Evolutionary conservation across 176 grass and related monocot genomes (phyloP).

Genomic region (Lolium perenne): DNA sequence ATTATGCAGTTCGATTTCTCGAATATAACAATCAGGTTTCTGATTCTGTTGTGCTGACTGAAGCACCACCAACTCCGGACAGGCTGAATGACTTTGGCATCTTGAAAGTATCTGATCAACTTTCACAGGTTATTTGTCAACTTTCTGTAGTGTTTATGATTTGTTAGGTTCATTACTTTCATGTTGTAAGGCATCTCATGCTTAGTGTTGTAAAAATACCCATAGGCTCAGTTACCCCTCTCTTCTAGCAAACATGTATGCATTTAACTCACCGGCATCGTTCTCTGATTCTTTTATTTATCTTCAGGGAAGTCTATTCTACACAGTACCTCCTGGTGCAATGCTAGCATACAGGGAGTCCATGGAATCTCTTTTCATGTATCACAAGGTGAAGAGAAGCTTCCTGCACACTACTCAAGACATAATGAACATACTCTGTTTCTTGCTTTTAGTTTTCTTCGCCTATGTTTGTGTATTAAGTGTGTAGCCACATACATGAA

Average conservation of each 20-base stretch:
- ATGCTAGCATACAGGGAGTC: conserved; percentile 91
- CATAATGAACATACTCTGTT: conserved; percentile 30
- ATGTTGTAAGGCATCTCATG: conserved; percentile 21
- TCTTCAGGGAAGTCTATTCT: conserved; percentile 86
- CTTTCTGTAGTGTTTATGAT: conserved; percentile 28
- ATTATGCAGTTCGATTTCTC: conserved; percentile 87
- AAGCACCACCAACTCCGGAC: conserved; percentile 84
- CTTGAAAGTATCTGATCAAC: conserved; percentile 74
- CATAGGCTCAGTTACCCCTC: conserved; percentile 6
- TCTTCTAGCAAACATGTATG: conserved; percentile 18
- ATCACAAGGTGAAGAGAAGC: conserved; percentile 71
- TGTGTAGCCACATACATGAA: conserved; percentile 19
- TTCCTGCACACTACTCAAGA: conserved; percentile 33
- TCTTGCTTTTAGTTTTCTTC: conserved; percentile 4
- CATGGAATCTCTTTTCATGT: conserved; percentile 69
- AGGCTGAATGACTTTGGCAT: conserved; percentile 72
- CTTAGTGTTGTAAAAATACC: conserved; percentile 14
- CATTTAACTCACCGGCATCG: neutral
- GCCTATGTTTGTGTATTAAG: conserved; percentile 14
- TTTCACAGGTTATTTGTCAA: conserved; percentile 67
- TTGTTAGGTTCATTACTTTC: conserved; percentile 25
- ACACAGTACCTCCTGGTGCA: conserved; percentile 69
- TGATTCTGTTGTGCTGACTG: conserved; percentile 55
- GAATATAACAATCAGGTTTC: conserved; percentile 63
- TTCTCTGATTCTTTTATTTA: conserved; percentile 41